Percentiles rank a stretch among this genome's conserved stretches.
phyloP scores from a whole-genome alignment of 441 rosid genomes.

The Capsella rubella region DNA sequence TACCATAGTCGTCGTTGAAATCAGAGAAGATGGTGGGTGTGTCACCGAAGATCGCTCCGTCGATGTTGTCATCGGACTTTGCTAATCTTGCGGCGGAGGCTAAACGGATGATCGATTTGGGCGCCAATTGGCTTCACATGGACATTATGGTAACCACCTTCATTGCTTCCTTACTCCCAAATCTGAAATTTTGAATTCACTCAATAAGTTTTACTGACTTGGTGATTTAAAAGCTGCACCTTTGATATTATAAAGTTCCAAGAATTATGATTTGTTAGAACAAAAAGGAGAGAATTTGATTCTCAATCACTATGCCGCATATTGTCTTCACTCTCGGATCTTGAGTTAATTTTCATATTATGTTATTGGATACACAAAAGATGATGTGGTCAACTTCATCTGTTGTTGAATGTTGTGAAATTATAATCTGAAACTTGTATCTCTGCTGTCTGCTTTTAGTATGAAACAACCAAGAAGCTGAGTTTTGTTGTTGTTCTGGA shows the following conservation, averaged over 20 bases:
- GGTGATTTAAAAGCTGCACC: background rate
- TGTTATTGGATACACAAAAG: too few relatives aligned
- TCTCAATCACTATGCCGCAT: background rate
- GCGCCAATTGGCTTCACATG: slow-evolving; percentile 99
- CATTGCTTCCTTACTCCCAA: background rate
- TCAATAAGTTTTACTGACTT: background rate
- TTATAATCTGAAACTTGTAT: too few relatives aligned
- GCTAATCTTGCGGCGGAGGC: slow-evolving; percentile 93
- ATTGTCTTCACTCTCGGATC: too few relatives aligned
- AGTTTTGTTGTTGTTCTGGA: too few relatives aligned
- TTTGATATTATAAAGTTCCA: background rate
- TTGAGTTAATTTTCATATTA: too few relatives aligned
- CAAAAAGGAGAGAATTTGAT: background rate
- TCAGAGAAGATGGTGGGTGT: background rate
- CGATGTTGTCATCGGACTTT: slow-evolving; percentile 94
- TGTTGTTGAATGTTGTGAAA: too few relatives aligned
- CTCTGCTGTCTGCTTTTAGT: too few relatives aligned
- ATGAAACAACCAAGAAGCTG: too few relatives aligned
- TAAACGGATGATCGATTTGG: slow-evolving; percentile 72
- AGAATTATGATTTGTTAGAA: too few relatives aligned
- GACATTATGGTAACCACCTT: slow-evolving; percentile 76
- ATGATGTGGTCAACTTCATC: too few relatives aligned
- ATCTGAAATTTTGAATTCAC: background rate
- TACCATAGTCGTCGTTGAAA: background rate
- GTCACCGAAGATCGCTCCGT: slow-evolving; percentile 82